Evolutionary conservation across 352 stramenopile species (phyloP), one percentile per base, ranked within the genome.

Genomic region (Phytophthora quininea): DNA sequence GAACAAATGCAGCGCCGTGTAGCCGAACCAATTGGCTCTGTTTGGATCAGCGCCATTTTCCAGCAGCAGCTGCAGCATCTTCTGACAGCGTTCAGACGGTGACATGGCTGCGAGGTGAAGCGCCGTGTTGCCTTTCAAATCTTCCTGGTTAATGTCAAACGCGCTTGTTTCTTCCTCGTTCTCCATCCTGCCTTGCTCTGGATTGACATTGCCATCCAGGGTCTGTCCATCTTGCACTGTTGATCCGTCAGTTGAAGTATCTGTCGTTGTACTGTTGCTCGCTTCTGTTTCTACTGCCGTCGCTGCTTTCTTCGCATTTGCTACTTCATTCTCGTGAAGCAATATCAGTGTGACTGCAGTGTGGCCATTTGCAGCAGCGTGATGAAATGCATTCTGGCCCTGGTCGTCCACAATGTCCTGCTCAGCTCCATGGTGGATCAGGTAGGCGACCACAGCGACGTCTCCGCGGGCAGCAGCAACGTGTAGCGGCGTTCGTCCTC

Each of bases 91-190:
- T 4, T 92, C 81, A 0, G 80, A 86, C 6, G 88, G 88, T 1
- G 84, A 92, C 84, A 93, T 96, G n/a, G 84, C 88, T 35, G 88
- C 88, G 2, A 93, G 73, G 57, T 96, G 86, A 54, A 96, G 65
- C 3, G 86, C 88, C 3, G 88, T 93, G 63, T 96, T 96, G 24
- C 82, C 84, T 54, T 96, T 96, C 45, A 92, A 59, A 45, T 96
- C 88, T 57, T 89, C 84, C 53, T 82, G 80, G 67, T 96, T 95
- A 42, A 93, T 91, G 33, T 92, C 77, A 49, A 91, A 92, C 4
- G 47, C 64, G 37, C 51, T 49, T 6, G 42, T 46, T 35, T 74
- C 66, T 46, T 86, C 70, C 37, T 50, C 19, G n/a, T 54, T 51
- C 4, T 59, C 50, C 31, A 11, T 24, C 15, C 35, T 42, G 45